Evolutionary conservation across 2,329 filamentous ascomycete species (phyloP).

Genomic region (Stagonosporopsis tanaceti): DNA sequence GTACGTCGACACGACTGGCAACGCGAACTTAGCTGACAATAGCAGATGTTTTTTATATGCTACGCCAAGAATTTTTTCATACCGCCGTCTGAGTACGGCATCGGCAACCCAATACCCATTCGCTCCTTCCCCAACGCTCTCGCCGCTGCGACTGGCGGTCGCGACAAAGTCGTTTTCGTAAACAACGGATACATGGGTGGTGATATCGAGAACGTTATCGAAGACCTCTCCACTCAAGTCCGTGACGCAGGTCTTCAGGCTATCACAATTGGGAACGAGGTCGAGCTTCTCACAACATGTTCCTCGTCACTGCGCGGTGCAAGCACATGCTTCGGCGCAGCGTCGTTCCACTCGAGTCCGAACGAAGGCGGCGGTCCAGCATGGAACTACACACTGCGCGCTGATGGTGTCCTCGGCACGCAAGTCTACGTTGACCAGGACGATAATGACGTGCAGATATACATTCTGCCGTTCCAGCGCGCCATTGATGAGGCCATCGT

Average conservation of each 20-base stretch:
- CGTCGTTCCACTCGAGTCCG: slow-evolving; percentile 79
- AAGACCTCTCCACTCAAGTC: slow-evolving; percentile 66
- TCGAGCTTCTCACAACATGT: slow-evolving; percentile 70
- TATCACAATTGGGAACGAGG: slow-evolving; percentile 61
- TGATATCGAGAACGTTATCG: slow-evolving; percentile 75
- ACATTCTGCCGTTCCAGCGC: slow-evolving; percentile 79
- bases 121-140: slow-evolving; percentile 72
- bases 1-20: slow-evolving; percentile 28
- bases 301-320: slow-evolving; percentile 66
- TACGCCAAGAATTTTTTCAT: slow-evolving; percentile 86
- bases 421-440: slow-evolving; percentile 70
- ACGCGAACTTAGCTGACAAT: slow-evolving; percentile 18
- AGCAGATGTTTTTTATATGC: slow-evolving; percentile 58
- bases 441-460: slow-evolving; percentile 79
- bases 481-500: slow-evolving; percentile 79
- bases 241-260: slow-evolving; percentile 64
- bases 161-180: slow-evolving; percentile 78
- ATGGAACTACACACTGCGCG: slow-evolving; percentile 89
- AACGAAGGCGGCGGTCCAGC: slow-evolving; percentile 68
- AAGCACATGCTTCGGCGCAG: slow-evolving; percentile 75
- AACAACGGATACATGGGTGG: slow-evolving; percentile 75
- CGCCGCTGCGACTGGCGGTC: slow-evolving; percentile 62
- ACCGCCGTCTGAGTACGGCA: slow-evolving; percentile 76
- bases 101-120: slow-evolving; percentile 69
- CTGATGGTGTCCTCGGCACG: slow-evolving; percentile 73